These are phyloP conservation scores for Russula ochroleuca DNA, from an alignment of 768 basidiomycete species.

Conservation along the genomic window DNA sequence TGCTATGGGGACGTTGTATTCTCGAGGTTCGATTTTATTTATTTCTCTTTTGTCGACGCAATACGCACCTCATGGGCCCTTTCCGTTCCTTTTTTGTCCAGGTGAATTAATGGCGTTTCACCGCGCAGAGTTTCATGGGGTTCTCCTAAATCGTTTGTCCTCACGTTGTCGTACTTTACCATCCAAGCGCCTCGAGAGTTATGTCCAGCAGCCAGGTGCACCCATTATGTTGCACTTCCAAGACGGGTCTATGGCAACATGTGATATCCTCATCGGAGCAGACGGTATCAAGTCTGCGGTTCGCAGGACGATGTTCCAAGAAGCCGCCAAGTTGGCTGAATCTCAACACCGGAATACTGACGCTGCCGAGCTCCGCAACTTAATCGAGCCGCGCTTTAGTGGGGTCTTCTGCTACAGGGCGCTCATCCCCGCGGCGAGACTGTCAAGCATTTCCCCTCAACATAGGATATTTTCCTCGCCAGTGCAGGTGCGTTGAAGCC, in stretches of 20 bases:
- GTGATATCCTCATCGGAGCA: conserved; percentile 64
- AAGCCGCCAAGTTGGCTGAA: conserved; percentile 33
- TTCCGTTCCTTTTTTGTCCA: conserved; percentile 3
- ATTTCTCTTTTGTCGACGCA: neutral
- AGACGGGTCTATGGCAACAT: conserved; percentile 55
- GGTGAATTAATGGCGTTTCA: conserved; percentile 44
- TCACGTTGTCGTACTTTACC: conserved; percentile 45
- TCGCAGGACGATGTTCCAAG: conserved; percentile 37
- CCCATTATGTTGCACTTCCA: conserved; percentile 52
- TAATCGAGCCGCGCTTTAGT: conserved; percentile 52
- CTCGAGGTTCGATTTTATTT: conserved; percentile 45
- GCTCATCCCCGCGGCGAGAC: conserved; percentile 48
- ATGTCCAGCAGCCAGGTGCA: conserved; percentile 39
- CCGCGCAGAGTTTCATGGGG: conserved; percentile 62
- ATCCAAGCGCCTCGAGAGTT: conserved; percentile 57
- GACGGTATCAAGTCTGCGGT: conserved; percentile 60
- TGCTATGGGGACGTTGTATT: conserved; percentile 50
- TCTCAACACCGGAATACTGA: conserved; percentile 38
- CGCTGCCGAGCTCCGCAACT: conserved; percentile 37
- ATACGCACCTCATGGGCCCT: too few species aligned
- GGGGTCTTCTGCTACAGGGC: conserved; percentile 58
- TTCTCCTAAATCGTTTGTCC: conserved; percentile 46
- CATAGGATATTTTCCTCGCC: conserved; percentile 47
- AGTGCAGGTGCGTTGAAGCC: conserved; percentile 41
- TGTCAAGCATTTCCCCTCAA: conserved; percentile 42